Base-by-base conservation (phyloP, 257 asterid genomes). In the Nicotiana tabacum region DNA sequence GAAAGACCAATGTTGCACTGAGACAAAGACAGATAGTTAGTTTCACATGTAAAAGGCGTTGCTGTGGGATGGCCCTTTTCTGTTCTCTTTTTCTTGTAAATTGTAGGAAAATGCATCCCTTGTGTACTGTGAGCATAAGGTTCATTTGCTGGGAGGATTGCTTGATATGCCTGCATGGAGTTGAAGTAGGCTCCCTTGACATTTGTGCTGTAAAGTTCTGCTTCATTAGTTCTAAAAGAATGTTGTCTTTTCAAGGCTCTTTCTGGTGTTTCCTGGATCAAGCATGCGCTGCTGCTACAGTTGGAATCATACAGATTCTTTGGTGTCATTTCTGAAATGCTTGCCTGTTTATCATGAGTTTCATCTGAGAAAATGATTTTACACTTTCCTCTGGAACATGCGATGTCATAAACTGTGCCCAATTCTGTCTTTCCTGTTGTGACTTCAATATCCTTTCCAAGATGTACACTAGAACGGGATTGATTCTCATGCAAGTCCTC, bases 271-370 rank as follows among this genome's bases (percentile, higher is more conserved):
- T 51, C 80, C 6, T 32, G 65, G 67, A 81, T 85, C 81, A 88
- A 85, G 85, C 81, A 88, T 39, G 85, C 33, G 60, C 87, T 82
- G 83, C 83, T 88, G 88, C 90, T 87, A 88, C 87, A 77, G 78
- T 82, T 84, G 77, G 91, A 89, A 76, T 80, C 77, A 81, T 85
- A 85, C 5, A 80, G 85, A 77, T 88, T 86, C 83, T 82, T 88
- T 76, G 85, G 83, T 67, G 85, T 80, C 82, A 82, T 85, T 81
- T 85, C 88, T 77, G 43, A 85, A 39, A 66, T 67, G 82, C 84
- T 89, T 29, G 80, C 90, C 88, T 88, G 97, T 90, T 93, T 90
- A 76, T 92, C 97, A 24, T 88, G 95, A 70, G 96, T 92, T 68
- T 69, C 89, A 68, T 93, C 91, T 1, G 96, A 92, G 92, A 93